Percentiles rank a stretch among this genome's conserved stretches.
These are phyloP conservation scores for Lipomyces mesembrius DNA, from an alignment of 805 yeast genomes.

Conservation along the genomic window DNA sequence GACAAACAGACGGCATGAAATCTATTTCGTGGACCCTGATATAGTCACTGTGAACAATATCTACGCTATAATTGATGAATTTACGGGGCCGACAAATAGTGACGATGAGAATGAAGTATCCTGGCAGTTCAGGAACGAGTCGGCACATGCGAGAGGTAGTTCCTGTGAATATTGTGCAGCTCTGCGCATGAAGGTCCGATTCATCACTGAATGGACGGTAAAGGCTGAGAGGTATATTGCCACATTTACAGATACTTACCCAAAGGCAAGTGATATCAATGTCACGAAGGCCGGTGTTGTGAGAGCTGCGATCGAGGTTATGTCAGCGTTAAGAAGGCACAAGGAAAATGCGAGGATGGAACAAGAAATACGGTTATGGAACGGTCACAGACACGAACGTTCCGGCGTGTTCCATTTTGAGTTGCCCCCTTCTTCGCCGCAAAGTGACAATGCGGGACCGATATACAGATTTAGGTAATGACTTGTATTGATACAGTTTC, in stretches of 20 bases:
- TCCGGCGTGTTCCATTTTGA: not conserved
- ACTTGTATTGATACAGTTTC: not conserved
- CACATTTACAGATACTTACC: not conserved
- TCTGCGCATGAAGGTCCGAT: constrained; percentile 1
- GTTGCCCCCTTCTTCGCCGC: not conserved
- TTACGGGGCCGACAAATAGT: not conserved
- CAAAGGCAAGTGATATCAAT: not conserved
- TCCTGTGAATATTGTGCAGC: not conserved
- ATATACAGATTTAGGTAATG: not conserved
- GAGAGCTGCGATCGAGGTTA: not conserved
- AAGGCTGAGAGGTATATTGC: not conserved
- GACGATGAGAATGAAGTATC: not conserved
- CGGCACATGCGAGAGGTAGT: not conserved
- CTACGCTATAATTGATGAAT: not conserved
- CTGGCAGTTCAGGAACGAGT: not conserved
- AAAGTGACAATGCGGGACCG: not conserved
- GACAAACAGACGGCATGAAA: not conserved
- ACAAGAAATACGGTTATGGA: constrained; percentile 2
- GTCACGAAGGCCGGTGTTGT: not conserved
- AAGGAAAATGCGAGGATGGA: not conserved
- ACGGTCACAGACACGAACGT: not conserved
- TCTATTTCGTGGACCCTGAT: not conserved
- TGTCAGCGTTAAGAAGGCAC: not conserved
- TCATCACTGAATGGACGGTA: not conserved
- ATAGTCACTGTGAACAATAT: not conserved